phyloP scores from a whole-genome alignment of 805 yeast species.

The Kodamaea hsintzibuensis region DNA sequence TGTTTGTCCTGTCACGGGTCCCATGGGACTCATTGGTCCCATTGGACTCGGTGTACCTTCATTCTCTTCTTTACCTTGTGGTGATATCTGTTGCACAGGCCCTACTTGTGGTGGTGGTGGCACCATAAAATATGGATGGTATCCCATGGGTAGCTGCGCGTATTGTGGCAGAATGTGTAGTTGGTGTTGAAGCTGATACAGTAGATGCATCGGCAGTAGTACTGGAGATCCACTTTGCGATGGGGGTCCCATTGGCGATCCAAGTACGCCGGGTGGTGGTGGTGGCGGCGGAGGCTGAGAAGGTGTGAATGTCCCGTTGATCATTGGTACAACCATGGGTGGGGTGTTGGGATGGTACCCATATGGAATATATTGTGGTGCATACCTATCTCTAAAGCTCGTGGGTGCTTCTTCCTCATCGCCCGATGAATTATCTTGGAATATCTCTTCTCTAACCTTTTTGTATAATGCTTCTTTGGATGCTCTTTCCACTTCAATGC shows the following conservation, averaged over 20 bases:
- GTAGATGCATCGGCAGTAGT: conserved; percentile 4
- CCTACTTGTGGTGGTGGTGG: neutral
- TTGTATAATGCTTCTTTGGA: conserved; percentile 46
- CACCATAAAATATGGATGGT: neutral
- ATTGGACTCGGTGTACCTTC: neutral
- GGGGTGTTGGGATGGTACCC: conserved; percentile 1
- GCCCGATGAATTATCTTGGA: conserved; percentile 16
- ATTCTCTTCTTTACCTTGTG: neutral
- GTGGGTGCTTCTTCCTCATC: neutral
- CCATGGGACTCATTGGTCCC: neutral
- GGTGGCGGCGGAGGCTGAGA: neutral
- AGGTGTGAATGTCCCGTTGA: conserved; percentile 1
- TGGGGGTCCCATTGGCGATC: conserved; percentile 4
- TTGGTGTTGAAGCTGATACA: conserved; percentile 4
- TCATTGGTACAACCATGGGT: neutral
- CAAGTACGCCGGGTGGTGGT: neutral
- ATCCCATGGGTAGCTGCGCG: neutral
- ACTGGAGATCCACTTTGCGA: conserved; percentile 1
- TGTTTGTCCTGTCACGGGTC: neutral
- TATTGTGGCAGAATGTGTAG: neutral
- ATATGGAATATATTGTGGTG: neutral
- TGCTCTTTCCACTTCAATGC: conserved; percentile 35
- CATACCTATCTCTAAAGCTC: neutral
- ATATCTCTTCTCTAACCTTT: conserved; percentile 40
- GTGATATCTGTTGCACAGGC: neutral